Evolutionary conservation across 1,284 basidiomycete species (phyloP).

Genomic region (Malassezia furfur): DNA sequence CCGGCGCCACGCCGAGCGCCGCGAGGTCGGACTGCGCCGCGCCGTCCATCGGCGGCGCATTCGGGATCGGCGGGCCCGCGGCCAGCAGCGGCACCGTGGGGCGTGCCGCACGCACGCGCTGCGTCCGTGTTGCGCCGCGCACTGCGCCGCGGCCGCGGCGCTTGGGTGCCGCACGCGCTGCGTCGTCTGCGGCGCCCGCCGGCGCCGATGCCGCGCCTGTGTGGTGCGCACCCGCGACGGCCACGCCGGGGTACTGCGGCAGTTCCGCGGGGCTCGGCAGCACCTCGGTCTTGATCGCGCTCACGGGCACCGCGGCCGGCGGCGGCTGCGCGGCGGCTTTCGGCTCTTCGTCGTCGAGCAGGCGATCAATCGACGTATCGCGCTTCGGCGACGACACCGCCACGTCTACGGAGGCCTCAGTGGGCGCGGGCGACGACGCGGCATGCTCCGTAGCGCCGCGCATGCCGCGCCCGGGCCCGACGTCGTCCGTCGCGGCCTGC

Average conservation of each 20-base stretch:
- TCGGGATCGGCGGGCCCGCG: neutral
- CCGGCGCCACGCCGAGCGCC: neutral
- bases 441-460: too few species aligned
- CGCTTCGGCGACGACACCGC: too few species aligned
- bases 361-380: neutral
- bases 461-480: neutral
- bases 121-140: neutral
- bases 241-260: conserved; percentile 1
- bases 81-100: neutral
- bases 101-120: conserved; percentile 5
- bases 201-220: neutral
- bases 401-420: too few species aligned
- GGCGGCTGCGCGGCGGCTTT: neutral
- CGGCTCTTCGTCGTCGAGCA: neutral
- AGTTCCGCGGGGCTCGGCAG: neutral
- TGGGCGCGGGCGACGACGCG: too few species aligned
- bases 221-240: neutral
- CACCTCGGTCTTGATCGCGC: neutral
- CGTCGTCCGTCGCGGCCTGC: neutral
- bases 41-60: neutral
- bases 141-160: neutral
- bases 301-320: neutral
- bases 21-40: conserved; percentile 5
- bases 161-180: neutral
- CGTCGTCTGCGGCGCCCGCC: neutral